These are phyloP conservation scores for Nakaseomyces kungkrabaensis DNA, from an alignment of 1,139 yeast species.

Conservation along the genomic window DNA sequence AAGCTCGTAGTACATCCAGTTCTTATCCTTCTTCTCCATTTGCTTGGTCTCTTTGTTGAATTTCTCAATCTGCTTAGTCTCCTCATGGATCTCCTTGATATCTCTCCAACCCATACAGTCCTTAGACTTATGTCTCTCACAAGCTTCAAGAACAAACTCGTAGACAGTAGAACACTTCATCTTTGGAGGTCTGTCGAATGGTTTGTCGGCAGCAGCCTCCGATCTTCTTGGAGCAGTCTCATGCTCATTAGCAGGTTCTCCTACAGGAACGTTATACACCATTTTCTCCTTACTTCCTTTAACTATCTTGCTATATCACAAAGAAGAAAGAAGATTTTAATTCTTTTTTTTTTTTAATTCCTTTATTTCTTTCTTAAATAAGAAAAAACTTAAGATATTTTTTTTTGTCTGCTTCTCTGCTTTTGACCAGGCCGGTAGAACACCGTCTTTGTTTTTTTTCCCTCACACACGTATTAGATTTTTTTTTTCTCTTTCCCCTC, in stretches of 20 bases:
- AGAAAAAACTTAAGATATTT: neutral
- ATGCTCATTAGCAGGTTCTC: conserved; percentile 62
- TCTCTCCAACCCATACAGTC: conserved; percentile 76
- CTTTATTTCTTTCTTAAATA: neutral
- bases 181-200: conserved; percentile 45
- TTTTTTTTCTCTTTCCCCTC: neutral
- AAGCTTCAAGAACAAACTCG: conserved; percentile 59
- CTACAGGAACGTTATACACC: conserved; percentile 49
- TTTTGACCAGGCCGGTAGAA: too few relatives aligned
- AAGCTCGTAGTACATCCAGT: conserved; percentile 80
- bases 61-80: conserved; percentile 66
- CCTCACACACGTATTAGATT: neutral
- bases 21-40: conserved; percentile 50
- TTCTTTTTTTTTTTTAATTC: neutral
- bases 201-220: conserved; percentile 40
- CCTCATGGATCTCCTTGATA: conserved; percentile 60
- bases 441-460: too few relatives aligned
- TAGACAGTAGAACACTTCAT: conserved; percentile 56
- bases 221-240: conserved; percentile 91
- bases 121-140: conserved; percentile 43
- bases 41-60: conserved; percentile 54
- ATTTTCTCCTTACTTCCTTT: neutral
- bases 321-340: too few relatives aligned
- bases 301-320: too few relatives aligned
- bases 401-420: too few relatives aligned